These are phyloP conservation scores for Pichia eremophila DNA, from an alignment of 805 yeast species.

Conservation along the genomic window DNA sequence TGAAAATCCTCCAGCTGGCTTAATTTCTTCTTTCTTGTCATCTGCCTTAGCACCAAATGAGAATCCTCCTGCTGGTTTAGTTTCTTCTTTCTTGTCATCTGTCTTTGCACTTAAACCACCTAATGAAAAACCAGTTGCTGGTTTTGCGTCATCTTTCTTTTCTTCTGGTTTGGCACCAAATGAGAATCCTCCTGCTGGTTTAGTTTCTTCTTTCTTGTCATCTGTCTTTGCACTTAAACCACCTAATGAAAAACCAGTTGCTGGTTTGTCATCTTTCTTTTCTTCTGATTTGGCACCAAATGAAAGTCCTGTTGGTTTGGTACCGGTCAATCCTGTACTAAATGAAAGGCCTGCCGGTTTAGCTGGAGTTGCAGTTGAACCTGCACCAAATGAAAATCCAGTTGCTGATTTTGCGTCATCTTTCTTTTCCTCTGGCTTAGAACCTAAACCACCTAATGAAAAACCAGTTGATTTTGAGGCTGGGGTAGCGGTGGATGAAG, in stretches of 20 bases:
- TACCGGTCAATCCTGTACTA: constrained; percentile 2
- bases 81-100: constrained; percentile 8
- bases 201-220: constrained; percentile 8
- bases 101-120: not conserved
- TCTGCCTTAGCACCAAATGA: constrained; percentile 13
- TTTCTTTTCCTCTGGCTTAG: constrained; percentile 8
- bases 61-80: constrained; percentile 10
- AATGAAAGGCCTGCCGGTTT: constrained; percentile 11
- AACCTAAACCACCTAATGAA: not conserved
- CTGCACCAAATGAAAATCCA: constrained; percentile 8
- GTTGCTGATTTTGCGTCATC: constrained; percentile 9
- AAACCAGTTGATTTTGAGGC: constrained; percentile 1
- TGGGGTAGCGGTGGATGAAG: constrained; percentile 3
- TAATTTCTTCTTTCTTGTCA: not conserved
- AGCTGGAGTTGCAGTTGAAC: not conserved
- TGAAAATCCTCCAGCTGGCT: constrained; percentile 3
- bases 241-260: not conserved
- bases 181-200: constrained; percentile 12
- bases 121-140: not conserved
- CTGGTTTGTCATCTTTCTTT: constrained; percentile 6
- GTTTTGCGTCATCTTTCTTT: constrained; percentile 5
- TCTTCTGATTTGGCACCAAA: constrained; percentile 13
- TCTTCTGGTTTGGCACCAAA: constrained; percentile 12
- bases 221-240: not conserved
- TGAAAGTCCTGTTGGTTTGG: constrained; percentile 11